Percentiles rank a stretch among this genome's conserved stretches.
These are phyloP conservation scores for Nemania diffusa DNA, from an alignment of 2,329 filamentous ascomycete species.

Conservation along the genomic window DNA sequence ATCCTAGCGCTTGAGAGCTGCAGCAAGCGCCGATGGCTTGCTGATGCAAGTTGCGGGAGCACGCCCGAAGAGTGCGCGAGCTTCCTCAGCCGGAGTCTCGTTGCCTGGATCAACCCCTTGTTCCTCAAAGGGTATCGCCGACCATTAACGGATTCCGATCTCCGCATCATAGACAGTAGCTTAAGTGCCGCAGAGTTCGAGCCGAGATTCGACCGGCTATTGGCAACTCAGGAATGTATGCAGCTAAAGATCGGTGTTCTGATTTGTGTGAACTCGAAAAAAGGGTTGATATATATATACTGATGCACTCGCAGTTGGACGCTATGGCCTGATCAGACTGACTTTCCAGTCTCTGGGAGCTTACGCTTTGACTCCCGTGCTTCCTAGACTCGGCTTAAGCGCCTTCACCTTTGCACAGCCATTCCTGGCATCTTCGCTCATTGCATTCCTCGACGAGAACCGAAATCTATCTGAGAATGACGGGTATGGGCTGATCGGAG, in stretches of 20 bases:
- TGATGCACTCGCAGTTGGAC: conserved; percentile 24
- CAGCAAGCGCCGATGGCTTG: conserved; percentile 31
- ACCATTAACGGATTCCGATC: conserved; percentile 30
- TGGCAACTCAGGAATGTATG: conserved; percentile 30
- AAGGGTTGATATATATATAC: background rate
- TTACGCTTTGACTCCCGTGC: conserved; percentile 28
- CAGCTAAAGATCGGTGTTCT: conserved; percentile 7
- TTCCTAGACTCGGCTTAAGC: conserved; percentile 34
- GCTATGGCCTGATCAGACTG: conserved; percentile 22
- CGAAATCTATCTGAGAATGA: conserved; percentile 23
- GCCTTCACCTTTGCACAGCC: conserved; percentile 39
- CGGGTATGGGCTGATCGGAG: conserved; percentile 39
- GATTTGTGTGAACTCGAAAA: background rate
- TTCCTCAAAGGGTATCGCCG: conserved; percentile 34
- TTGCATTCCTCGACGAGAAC: conserved; percentile 29
- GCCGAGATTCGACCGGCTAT: conserved; percentile 20
- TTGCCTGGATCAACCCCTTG: conserved; percentile 38
- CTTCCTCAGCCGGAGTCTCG: conserved; percentile 36
- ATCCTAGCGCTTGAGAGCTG: conserved; percentile 36
- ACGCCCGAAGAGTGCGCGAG: conserved; percentile 34
- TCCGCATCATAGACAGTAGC: conserved; percentile 33
- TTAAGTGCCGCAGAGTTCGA: conserved; percentile 21
- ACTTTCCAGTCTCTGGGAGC: conserved; percentile 28
- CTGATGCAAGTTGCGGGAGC: background rate
- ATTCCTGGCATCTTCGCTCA: conserved; percentile 36